phyloP scores from a whole-genome alignment of 495 filamentous ascomycete genomes.

The Daldinia caldariorum region DNA sequence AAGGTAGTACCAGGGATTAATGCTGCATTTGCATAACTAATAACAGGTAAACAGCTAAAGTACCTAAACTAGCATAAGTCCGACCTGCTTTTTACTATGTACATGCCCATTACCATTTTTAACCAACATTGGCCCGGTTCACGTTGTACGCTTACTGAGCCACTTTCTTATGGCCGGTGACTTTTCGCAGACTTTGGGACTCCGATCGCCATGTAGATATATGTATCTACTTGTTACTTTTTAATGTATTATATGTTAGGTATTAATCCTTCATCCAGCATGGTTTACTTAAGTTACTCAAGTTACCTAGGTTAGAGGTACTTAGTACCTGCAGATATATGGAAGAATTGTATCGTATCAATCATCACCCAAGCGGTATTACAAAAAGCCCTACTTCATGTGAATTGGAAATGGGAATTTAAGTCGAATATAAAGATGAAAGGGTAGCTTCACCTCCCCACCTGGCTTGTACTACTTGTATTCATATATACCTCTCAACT shows the following conservation, averaged over 20 bases:
- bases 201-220: constrained; percentile 38
- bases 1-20: constrained; percentile 25
- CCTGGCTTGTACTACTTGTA: constrained; percentile 26
- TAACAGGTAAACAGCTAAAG: not conserved
- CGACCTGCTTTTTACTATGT: constrained; percentile 30
- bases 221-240: constrained; percentile 43
- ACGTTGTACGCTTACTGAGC: constrained; percentile 40
- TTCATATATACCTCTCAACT: constrained; percentile 1
- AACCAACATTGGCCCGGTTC: constrained; percentile 40
- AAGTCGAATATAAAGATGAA: constrained; percentile 31
- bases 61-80: constrained; percentile 32
- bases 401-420: not conserved
- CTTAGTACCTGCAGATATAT: constrained; percentile 7
- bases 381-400: constrained; percentile 9
- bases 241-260: not conserved
- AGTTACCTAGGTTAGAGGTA: not conserved
- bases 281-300: constrained; percentile 2
- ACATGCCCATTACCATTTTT: constrained; percentile 17
- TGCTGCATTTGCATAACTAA: constrained; percentile 36
- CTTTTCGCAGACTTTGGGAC: constrained; percentile 42
- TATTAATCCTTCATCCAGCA: constrained; percentile 21
- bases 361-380: constrained; percentile 29
- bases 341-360: constrained; percentile 19
- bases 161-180: constrained; percentile 28
- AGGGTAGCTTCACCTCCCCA: constrained; percentile 2